Evolutionary conservation across 805 yeast species (phyloP), one percentile per base, ranked within the genome.

Genomic region (Lipomyces orientalis): DNA sequence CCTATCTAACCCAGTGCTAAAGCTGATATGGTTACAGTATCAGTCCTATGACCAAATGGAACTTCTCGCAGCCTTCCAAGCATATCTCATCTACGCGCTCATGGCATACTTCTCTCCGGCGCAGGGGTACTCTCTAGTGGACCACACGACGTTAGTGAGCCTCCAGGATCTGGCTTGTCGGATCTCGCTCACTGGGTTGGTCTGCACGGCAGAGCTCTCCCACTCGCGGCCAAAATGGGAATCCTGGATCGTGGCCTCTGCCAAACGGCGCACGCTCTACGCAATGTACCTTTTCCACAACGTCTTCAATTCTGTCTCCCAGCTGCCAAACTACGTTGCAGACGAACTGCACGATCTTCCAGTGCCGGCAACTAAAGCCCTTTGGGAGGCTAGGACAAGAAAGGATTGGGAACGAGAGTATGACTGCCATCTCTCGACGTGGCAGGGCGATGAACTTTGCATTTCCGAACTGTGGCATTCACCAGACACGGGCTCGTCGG

Each of bases 401-500:
- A 1, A 37, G 12, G 64, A n/a, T 6, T 65, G 67, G 68, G 68
- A 64, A 64, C 7, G 25, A 31, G 58, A 19, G 16, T 65, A 65
- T 52, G 46, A 64, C 34, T 14, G n/a, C 25, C 54, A 58, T 33
- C 65, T 64, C 31, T 51, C 64, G 31, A 54, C 39, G 9, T 65
- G 68, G 68, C 22, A 16, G 37, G 64, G 49, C 7, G 6, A 16
- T 14, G 51, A n/a, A 31, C 60, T 64, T 33, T 2, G 35, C 57
- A 65, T 65, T 54, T 63, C 49, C 2, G 68, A 65, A 34, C 58
- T 65, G 7, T 65, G 68, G 68, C 68, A 54, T 7, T 6, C 33
- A 12, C 64, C 68, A 6, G 64, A 65, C n/a, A n/a, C 22, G 5
- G 60, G 54, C 39, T 8, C 51, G 16, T 10, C 52, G 8, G 54